These are phyloP conservation scores for Helichrysum umbraculigerum DNA, from an alignment of 129 eudicot genomes.

Conservation along the genomic window DNA sequence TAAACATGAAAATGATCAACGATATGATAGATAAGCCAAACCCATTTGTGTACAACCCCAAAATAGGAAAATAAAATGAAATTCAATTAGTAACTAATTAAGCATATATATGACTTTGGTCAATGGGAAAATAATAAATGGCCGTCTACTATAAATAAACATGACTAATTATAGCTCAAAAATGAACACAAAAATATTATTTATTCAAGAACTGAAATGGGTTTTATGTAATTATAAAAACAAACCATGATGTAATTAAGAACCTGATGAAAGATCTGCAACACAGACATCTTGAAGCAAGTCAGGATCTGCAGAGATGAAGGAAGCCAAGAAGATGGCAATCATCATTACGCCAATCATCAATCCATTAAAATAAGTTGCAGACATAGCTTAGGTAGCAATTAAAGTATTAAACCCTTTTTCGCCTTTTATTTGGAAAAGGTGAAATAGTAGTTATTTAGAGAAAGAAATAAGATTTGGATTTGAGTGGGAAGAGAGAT, in stretches of 20 bases:
- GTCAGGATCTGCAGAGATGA: slow-evolving; percentile 56
- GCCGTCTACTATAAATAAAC: background rate
- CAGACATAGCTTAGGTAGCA: background rate
- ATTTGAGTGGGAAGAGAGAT: slow-evolving; percentile 1
- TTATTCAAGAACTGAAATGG: background rate
- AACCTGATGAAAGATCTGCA: slow-evolving; percentile 65
- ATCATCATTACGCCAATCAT: background rate
- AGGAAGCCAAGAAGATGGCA: slow-evolving; percentile 11
- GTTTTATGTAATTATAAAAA: no score
- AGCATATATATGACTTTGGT: background rate
- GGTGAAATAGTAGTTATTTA: background rate
- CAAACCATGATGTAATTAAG: no score
- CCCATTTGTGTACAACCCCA: background rate
- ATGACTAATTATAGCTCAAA: background rate
- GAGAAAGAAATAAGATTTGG: background rate
- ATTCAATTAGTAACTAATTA: no score
- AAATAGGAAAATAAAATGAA: no score
- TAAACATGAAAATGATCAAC: background rate
- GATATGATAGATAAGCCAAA: background rate
- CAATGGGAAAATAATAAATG: background rate
- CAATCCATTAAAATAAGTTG: background rate
- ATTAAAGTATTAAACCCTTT: background rate
- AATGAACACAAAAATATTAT: no score
- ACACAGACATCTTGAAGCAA: slow-evolving; percentile 79
- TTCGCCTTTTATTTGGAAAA: background rate